A percentile compares a stretch with the other conserved stretches of the same genome.
phyloP scores from a whole-genome alignment of 2,329 filamentous ascomycete species.

The Trichophyton rubrum region DNA sequence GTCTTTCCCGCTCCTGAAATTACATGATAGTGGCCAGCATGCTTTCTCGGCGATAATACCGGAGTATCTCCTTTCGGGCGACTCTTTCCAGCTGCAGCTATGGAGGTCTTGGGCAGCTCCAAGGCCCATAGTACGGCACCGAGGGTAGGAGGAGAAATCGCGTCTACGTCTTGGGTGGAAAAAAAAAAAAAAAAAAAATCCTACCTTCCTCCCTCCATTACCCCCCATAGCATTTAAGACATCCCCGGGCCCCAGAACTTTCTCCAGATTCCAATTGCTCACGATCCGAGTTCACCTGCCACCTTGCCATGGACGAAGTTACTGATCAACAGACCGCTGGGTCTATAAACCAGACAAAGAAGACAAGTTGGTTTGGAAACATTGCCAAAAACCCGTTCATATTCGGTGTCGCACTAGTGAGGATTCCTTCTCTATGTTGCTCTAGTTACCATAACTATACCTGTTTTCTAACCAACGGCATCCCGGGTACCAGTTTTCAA shows the following conservation, averaged over 20 bases:
- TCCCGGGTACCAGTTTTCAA: slow-evolving; percentile 25
- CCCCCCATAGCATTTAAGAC: not conserved
- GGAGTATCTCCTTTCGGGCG: not conserved
- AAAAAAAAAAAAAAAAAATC: not conserved
- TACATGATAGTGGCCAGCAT: not conserved
- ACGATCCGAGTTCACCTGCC: not conserved
- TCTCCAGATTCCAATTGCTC: not conserved
- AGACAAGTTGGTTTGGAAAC: not conserved
- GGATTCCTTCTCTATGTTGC: slow-evolving; percentile 9
- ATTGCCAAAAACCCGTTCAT: slow-evolving; percentile 34
- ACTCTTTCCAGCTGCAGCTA: not conserved
- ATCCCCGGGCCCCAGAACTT: not conserved
- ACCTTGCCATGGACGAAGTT: not conserved
- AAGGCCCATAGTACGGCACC: not conserved
- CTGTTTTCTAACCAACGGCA: slow-evolving; percentile 1
- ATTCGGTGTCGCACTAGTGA: slow-evolving; percentile 34
- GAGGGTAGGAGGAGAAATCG: not conserved
- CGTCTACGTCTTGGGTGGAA: not conserved
- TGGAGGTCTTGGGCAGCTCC: not conserved
- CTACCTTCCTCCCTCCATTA: too few relatives aligned
- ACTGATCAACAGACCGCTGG: not conserved
- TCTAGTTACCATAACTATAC: not conserved
- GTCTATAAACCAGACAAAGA: not conserved
- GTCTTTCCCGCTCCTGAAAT: not conserved
- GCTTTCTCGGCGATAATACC: not conserved